A percentile compares a stretch with the other conserved stretches of the same genome.
These are phyloP conservation scores for Dalbergia cultrata DNA, from an alignment of 306 rosid genomes.

Conservation along the genomic window DNA sequence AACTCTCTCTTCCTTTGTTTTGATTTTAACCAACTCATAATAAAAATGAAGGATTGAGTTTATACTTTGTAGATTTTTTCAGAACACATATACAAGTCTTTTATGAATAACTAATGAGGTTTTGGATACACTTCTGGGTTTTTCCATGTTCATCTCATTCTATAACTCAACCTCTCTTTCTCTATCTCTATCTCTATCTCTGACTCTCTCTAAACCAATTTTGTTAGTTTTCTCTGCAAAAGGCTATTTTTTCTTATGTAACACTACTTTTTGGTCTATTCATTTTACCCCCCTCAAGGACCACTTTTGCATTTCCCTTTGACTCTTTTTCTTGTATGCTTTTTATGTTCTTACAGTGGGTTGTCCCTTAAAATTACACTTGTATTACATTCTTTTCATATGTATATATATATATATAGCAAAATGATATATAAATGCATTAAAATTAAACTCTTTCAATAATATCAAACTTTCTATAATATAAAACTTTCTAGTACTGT, in stretches of 20 bases:
- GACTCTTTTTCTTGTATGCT: constrained; percentile 7
- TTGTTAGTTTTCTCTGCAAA: constrained; percentile 31
- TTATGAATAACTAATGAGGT: neutral
- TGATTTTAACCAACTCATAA: neutral
- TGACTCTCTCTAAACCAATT: neutral
- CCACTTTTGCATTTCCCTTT: constrained; percentile 25
- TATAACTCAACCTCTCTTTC: neutral
- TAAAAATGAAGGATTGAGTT: neutral
- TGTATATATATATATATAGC: no score
- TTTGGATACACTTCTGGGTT: constrained; percentile 12
- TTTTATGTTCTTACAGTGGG: neutral
- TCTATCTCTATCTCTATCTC: rapidly evolving
- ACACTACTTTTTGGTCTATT: constrained; percentile 39
- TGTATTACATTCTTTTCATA: no score
- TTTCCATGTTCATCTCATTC: neutral
- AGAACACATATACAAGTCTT: neutral
- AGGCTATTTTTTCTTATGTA: constrained; percentile 15
- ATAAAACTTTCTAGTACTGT: neutral
- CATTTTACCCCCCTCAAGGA: constrained; percentile 37
- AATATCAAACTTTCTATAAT: no score
- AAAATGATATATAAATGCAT: no score
- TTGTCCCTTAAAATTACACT: constrained; percentile 11
- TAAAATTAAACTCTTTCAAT: no score
- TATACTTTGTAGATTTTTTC: no score
- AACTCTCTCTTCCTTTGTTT: no score